Evolutionary conservation across 495 filamentous ascomycete species (phyloP).

Genomic region (Aspergillus avenaceus): DNA sequence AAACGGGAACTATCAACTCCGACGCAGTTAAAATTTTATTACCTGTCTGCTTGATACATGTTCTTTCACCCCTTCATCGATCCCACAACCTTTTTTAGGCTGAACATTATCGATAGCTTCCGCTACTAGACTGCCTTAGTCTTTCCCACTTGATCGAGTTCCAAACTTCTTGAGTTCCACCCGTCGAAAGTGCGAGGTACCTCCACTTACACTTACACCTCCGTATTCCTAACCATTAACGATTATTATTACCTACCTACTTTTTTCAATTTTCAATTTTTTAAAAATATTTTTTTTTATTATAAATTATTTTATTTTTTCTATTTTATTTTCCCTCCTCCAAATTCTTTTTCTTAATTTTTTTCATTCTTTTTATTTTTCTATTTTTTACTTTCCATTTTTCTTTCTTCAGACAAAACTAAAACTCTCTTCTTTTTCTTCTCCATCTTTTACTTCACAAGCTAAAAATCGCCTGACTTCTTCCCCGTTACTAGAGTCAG

Average conservation of each 20-base stretch:
- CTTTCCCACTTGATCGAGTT: slow-evolving; percentile 4
- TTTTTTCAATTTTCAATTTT: too few relatives aligned
- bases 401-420: not conserved
- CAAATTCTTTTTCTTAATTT: not conserved
- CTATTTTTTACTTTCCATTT: slow-evolving; percentile 1
- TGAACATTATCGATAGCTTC: slow-evolving; percentile 9
- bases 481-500: not conserved
- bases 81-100: slow-evolving; percentile 1
- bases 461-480: not conserved
- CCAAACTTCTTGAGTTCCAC: slow-evolving; percentile 4
- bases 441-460: not conserved
- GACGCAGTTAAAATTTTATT: not conserved
- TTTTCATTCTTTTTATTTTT: not conserved
- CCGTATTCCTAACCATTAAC: not conserved
- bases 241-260: not conserved
- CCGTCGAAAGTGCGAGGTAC: not conserved
- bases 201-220: too few relatives aligned
- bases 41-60: not conserved
- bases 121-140: slow-evolving; percentile 2
- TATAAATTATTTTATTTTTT: not conserved
- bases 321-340: slow-evolving; percentile 1
- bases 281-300: not conserved
- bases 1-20: not conserved
- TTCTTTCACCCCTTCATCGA: slow-evolving; percentile 1
- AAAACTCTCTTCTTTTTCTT: not conserved